Conservation (phyloP, 2,329 filamentous ascomycete species). For the Neonectria coccinea region DNA sequence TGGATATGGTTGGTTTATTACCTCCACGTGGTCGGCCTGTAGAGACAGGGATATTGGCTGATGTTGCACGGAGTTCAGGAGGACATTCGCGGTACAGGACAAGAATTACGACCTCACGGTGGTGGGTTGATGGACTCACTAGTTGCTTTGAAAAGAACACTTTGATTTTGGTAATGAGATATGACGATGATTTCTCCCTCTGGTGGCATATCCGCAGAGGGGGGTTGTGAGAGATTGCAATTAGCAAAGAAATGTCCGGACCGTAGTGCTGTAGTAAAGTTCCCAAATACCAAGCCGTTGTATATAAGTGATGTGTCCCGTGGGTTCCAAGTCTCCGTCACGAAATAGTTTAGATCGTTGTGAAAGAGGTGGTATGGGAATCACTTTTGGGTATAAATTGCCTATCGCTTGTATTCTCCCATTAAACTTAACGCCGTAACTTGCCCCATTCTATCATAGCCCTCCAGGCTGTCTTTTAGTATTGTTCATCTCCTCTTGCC, state of each 20-base stretch:
- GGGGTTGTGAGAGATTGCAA: not conserved
- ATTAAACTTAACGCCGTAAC: constrained; percentile 18
- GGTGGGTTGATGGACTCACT: constrained; percentile 4
- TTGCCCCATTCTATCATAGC: too few relatives aligned
- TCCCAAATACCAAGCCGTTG: not conserved
- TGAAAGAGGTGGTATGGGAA: not conserved
- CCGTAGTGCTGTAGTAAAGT: not conserved
- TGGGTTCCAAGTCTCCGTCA: not conserved
- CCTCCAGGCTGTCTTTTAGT: not conserved
- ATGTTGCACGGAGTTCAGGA: constrained; percentile 20
- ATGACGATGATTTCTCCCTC: constrained; percentile 11
- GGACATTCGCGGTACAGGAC: not conserved
- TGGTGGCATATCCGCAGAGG: constrained; percentile 3
- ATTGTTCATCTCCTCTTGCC: not conserved
- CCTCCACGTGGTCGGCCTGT: not conserved
- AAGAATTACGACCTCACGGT: constrained; percentile 19
- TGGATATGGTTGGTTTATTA: constrained; percentile 6
- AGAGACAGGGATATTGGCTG: not conserved
- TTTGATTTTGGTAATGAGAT: constrained; percentile 18
- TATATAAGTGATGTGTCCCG: not conserved
- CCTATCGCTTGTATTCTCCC: constrained; percentile 8
- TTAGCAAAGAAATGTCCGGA: not conserved
- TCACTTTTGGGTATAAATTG: constrained; percentile 25
- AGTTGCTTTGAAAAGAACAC: not conserved
- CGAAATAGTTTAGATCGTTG: not conserved